phyloP scores from a whole-genome alignment of 2,329 filamentous ascomycete species.

The Tolypocladium pustulatum region DNA sequence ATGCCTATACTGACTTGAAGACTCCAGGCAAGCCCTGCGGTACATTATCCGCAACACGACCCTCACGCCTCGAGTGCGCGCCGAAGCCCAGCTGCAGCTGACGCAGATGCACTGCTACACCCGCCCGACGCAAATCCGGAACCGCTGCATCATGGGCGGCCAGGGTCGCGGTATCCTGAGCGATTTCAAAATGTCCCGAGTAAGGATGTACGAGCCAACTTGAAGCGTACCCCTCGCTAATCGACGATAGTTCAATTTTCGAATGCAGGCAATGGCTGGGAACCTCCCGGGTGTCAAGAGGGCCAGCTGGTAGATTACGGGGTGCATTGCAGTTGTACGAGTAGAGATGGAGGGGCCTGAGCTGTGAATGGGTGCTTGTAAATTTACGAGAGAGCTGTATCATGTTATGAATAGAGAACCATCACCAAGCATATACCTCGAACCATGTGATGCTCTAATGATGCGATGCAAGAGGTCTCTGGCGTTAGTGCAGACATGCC shows the following conservation, averaged over 20 bases:
- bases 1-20: slow-evolving; percentile 1
- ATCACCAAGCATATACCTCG: not conserved
- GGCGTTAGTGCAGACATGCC: too few relatives aligned
- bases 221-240: slow-evolving; percentile 12
- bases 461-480: too few relatives aligned
- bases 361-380: not conserved
- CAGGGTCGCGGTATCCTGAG: slow-evolving; percentile 82
- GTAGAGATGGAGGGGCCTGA: not conserved
- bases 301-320: slow-evolving; percentile 71
- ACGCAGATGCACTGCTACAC: slow-evolving; percentile 96
- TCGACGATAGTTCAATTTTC: slow-evolving; percentile 72
- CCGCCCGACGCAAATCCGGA: slow-evolving; percentile 83
- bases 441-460: too few relatives aligned
- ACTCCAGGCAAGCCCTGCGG: slow-evolving; percentile 72
- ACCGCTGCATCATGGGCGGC: slow-evolving; percentile 87
- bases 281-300: slow-evolving; percentile 87
- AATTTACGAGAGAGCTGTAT: not conserved
- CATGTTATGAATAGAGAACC: not conserved
- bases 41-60: slow-evolving; percentile 92
- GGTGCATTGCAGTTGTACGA: not conserved
- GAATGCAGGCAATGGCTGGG: slow-evolving; percentile 76
- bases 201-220: slow-evolving; percentile 35
- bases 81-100: slow-evolving; percentile 86
- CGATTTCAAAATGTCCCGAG: slow-evolving; percentile 85
- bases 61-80: slow-evolving; percentile 69